Percentiles rank a stretch among this genome's conserved stretches.
phyloP scores from a whole-genome alignment of 345 rosid species.

The Crucihimalaya himalaica region DNA sequence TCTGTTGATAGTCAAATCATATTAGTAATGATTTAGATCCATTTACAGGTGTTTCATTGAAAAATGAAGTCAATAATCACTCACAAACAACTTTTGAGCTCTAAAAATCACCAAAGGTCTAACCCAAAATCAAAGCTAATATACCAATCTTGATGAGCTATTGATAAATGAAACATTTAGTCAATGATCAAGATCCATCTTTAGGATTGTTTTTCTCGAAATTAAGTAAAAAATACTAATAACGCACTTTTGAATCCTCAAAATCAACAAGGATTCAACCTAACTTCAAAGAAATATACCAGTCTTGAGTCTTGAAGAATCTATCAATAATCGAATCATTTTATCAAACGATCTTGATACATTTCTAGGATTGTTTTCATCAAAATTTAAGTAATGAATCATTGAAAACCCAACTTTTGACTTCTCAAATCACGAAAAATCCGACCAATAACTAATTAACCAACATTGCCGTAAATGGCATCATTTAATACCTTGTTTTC shows the following conservation, averaged over 20 bases:
- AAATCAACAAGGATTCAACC: background rate
- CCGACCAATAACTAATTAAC: conserved; percentile 8
- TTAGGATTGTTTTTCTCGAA: background rate
- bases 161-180: background rate
- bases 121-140: conserved; percentile 1
- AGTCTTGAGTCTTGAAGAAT: conserved; percentile 6
- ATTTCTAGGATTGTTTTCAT: background rate
- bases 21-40: background rate
- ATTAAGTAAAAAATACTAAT: background rate
- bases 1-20: background rate
- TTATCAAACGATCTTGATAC: background rate
- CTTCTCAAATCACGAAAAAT: background rate
- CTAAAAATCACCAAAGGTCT: background rate
- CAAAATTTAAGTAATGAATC: background rate
- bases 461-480: background rate
- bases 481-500: conserved; percentile 61
- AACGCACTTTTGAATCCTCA: background rate
- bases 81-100: conserved; percentile 6
- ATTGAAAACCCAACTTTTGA: background rate
- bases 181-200: background rate
- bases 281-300: background rate
- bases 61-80: background rate
- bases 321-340: background rate
- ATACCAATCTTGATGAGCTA: background rate
- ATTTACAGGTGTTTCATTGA: background rate